A percentile compares a stretch with the other conserved stretches of the same genome.
These are phyloP conservation scores for Nematodospora valgi DNA, from an alignment of 805 yeast genomes.

Conservation along the genomic window DNA sequence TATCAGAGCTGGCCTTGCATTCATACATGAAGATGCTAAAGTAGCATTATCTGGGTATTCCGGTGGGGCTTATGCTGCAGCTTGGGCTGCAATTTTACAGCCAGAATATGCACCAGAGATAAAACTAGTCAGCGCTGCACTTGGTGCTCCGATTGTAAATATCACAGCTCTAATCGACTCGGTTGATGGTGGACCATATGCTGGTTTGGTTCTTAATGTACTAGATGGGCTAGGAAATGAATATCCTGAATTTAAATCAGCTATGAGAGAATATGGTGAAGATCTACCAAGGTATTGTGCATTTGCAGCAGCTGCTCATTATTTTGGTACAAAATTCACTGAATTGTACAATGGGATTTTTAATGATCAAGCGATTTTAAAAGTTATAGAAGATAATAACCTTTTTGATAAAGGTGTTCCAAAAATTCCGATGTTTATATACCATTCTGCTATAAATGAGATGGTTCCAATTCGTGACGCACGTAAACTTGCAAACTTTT, in stretches of 20 bases:
- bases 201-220: conserved; percentile 29
- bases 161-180: conserved; percentile 22
- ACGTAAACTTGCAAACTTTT: conserved; percentile 19
- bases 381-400: conserved; percentile 18
- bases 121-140: conserved; percentile 27
- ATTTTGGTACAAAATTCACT: conserved; percentile 10
- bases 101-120: conserved; percentile 37
- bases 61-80: conserved; percentile 35
- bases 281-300: conserved; percentile 7
- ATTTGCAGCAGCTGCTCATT: conserved; percentile 8
- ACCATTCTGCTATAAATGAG: conserved; percentile 17
- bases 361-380: conserved; percentile 10
- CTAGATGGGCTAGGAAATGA: conserved; percentile 28
- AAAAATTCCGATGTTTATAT: conserved; percentile 20
- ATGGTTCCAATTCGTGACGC: conserved; percentile 18
- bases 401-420: conserved; percentile 14
- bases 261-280: conserved; percentile 5
- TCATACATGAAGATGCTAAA: conserved; percentile 15
- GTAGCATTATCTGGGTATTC: conserved; percentile 34
- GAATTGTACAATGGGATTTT: conserved; percentile 13
- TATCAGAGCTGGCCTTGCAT: conserved; percentile 23
- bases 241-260: conserved; percentile 19
- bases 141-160: conserved; percentile 35
- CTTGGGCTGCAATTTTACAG: conserved; percentile 37
- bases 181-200: conserved; percentile 22